Evolutionary conservation across 2,329 filamentous ascomycete genomes (phyloP).

Genomic region (Lachnellula hyalina): DNA sequence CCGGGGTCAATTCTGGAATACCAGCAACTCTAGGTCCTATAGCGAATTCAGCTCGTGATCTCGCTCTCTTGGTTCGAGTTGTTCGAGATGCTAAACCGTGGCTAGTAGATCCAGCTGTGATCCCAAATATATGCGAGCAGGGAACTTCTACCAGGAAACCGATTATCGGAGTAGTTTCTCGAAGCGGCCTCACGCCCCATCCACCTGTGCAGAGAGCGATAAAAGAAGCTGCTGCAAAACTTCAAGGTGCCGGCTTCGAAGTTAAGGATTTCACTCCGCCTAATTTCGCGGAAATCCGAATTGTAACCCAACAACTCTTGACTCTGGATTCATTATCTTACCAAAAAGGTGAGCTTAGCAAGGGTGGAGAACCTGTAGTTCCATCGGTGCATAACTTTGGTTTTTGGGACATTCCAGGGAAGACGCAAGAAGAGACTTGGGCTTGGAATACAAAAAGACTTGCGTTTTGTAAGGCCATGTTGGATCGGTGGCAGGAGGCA

Average conservation of each 20-base stretch:
- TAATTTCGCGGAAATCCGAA: constrained; percentile 29
- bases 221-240: constrained; percentile 25
- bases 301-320: constrained; percentile 31
- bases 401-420: constrained; percentile 31
- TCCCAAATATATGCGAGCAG: constrained; percentile 19
- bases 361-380: constrained; percentile 31
- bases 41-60: constrained; percentile 73
- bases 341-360: constrained; percentile 28
- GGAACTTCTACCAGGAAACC: constrained; percentile 19
- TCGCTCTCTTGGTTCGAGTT: constrained; percentile 73
- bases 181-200: constrained; percentile 29
- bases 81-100: constrained; percentile 76
- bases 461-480: constrained; percentile 31
- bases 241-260: constrained; percentile 28
- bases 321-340: constrained; percentile 35
- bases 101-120: constrained; percentile 40
- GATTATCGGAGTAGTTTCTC: constrained; percentile 28
- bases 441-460: constrained; percentile 32
- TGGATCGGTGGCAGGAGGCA: constrained; percentile 33
- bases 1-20: constrained; percentile 65
- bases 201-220: constrained; percentile 29
- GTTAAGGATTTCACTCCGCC: constrained; percentile 30
- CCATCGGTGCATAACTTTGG: constrained; percentile 32
- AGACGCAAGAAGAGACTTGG: constrained; percentile 33
- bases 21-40: constrained; percentile 85